phyloP scores from a whole-genome alignment of 805 yeast species.

The Naumovozyma baii region DNA sequence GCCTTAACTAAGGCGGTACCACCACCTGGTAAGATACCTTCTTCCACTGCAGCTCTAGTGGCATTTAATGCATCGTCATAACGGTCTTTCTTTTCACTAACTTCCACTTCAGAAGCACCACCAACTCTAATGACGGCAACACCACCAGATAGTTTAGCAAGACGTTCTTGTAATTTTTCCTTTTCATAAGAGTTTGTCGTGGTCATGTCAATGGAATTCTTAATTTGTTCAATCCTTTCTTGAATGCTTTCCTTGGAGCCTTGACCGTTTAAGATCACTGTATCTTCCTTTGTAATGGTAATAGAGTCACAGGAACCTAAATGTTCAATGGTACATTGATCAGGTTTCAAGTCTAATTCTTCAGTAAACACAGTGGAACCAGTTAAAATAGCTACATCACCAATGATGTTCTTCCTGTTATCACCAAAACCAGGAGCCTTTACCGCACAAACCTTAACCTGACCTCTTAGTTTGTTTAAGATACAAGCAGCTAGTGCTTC shows the following conservation, averaged over 20 bases:
- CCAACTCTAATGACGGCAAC: conserved; percentile 98
- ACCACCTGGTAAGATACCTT: conserved; percentile 98
- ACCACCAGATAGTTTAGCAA: conserved; percentile 95
- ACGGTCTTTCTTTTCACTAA: conserved; percentile 98
- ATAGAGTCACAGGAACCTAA: conserved; percentile 88
- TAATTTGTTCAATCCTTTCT: conserved; percentile 89
- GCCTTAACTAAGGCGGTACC: conserved; percentile 97
- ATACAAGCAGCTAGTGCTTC: conserved; percentile 98
- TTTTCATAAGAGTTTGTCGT: conserved; percentile 78
- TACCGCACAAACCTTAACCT: conserved; percentile 93
- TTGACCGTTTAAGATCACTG: conserved; percentile 86
- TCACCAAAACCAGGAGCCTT: conserved; percentile 99
- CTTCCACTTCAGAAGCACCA: conserved; percentile 94
- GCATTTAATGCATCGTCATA: conserved; percentile 97
- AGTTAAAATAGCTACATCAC: conserved; percentile 88
- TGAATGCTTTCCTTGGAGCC: conserved; percentile 74
- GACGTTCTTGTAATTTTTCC: conserved; percentile 94
- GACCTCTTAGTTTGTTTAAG: conserved; percentile 94
- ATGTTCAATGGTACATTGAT: conserved; percentile 79
- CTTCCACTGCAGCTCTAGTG: conserved; percentile 97
- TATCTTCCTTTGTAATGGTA: conserved; percentile 90
- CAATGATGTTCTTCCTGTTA: conserved; percentile 91
- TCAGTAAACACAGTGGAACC: conserved; percentile 85
- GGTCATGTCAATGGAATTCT: conserved; percentile 63
- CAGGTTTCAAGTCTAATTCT: conserved; percentile 92